Evolutionary conservation across 2,329 filamentous ascomycete genomes (phyloP), one percentile per base, ranked within the genome.

Genomic region (Ceratocystis eucalypticola): DNA sequence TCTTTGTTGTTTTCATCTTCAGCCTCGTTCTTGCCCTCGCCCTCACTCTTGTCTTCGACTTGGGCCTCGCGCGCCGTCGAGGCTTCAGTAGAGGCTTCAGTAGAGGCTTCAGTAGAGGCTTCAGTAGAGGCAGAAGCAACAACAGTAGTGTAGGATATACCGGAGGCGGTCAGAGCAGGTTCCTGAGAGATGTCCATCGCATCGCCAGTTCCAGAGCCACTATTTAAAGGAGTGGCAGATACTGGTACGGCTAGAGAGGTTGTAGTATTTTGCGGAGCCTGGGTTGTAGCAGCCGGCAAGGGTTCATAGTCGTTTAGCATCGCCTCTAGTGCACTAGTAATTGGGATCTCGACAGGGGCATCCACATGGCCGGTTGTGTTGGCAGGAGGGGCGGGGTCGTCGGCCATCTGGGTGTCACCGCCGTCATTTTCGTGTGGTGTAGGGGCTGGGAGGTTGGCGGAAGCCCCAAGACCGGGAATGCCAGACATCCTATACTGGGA

Each of bases 231-330:
- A 33, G 45, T 20, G 25, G 7, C n/a, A 12, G 44, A 1, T 5
- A 44, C 4, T 5, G 61, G 7, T 10, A 12, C 15, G 20, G 44
- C 45, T 4, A 12, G 44, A 50, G 41, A 17, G 12, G 44, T 17
- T n/a, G 37, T 45, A 15, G 46, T 55, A 20, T 61, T 41, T 30
- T 69, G 64, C 22, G 59, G 37, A 6, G 46, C 28, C n/a, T 48
- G 17, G n/a, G 48, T 44, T 2, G 44, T 45, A 15, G 48, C 22
- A 12, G 44, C 64, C 3, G 66, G 66, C 64, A 68, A 64, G 7
- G 64, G 61, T 15, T 68, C 66, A 44, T 59, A 61, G 45, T 65
- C 48, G 33, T 68, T 61, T 25, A 68, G 64, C 66, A 68, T 68
- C 8, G 66, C 66, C 45, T 65, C 64, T 17, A 68, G 64, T 7